Percentiles rank a stretch among this genome's conserved stretches.
phyloP scores from a whole-genome alignment of 805 yeast species.

The Metschnikowia orientalis region DNA sequence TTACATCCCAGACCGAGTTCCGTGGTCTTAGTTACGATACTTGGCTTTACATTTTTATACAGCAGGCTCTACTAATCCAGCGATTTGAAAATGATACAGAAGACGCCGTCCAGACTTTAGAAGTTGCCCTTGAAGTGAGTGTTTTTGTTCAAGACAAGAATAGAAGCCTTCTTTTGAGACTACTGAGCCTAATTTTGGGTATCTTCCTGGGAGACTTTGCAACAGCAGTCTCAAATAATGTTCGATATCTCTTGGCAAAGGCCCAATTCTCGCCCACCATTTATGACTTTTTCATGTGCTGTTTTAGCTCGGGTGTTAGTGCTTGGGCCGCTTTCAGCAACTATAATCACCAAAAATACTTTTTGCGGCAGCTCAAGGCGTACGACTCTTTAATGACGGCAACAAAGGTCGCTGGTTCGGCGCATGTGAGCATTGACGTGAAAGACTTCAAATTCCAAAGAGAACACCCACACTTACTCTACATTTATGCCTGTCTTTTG shows the following conservation, averaged over 20 bases:
- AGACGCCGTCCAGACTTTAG: conserved; percentile 48
- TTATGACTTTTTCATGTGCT: conserved; percentile 60
- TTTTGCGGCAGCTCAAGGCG: conserved; percentile 85
- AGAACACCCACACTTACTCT: conserved; percentile 64
- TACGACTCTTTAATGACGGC: conserved; percentile 63
- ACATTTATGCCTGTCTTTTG: conserved; percentile 75
- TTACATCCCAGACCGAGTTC: conserved; percentile 54
- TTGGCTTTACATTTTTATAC: conserved; percentile 86
- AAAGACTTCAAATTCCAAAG: conserved; percentile 35
- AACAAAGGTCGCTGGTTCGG: conserved; percentile 67
- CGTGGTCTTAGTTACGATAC: conserved; percentile 71
- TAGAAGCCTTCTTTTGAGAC: conserved; percentile 54
- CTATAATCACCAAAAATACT: conserved; percentile 83
- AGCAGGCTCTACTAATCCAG: conserved; percentile 65
- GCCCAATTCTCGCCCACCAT: conserved; percentile 74
- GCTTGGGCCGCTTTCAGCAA: conserved; percentile 63
- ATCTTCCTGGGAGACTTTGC: conserved; percentile 45
- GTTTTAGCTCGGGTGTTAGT: conserved; percentile 57
- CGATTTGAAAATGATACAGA: conserved; percentile 62
- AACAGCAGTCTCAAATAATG: conserved; percentile 47
- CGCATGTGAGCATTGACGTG: conserved; percentile 58
- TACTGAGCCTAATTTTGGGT: conserved; percentile 65
- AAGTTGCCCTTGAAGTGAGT: conserved; percentile 70
- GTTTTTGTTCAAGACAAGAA: conserved; percentile 68
- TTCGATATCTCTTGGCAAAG: conserved; percentile 60